phyloP scores from a whole-genome alignment of 192 early-diverging fungal species.

The Entrophospora sp. region DNA sequence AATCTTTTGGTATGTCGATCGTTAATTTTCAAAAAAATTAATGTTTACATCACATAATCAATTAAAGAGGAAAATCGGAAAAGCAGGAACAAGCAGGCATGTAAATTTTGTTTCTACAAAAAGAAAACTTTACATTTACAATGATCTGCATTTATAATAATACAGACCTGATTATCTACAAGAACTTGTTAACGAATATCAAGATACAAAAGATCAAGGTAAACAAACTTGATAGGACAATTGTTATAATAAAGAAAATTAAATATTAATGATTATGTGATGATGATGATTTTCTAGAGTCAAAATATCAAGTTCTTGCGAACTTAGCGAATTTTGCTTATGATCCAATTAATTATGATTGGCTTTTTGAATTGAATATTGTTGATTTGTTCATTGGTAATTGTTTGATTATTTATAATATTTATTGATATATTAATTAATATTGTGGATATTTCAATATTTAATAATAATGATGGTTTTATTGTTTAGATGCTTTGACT shows the following conservation, averaged over 20 bases:
- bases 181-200: slow-evolving; percentile 18
- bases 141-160: not conserved
- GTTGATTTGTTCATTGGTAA: slow-evolving; percentile 34
- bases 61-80: slow-evolving; percentile 6
- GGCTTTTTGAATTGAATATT: slow-evolving; percentile 30
- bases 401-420: not conserved
- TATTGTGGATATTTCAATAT: not conserved
- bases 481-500: slow-evolving; percentile 11
- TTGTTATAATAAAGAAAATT: not conserved
- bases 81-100: slow-evolving; percentile 15
- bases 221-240: too few relatives aligned
- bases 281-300: not conserved
- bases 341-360: slow-evolving; percentile 44
- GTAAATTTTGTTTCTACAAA: not conserved
- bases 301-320: slow-evolving; percentile 30
- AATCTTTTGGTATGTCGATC: too few relatives aligned
- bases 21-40: too few relatives aligned
- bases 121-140: not conserved
- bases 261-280: not conserved
- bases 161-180: slow-evolving; percentile 18
- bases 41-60: slow-evolving; percentile 4
- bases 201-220: slow-evolving; percentile 17
- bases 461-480: not conserved
- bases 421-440: not conserved
- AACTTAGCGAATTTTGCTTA: slow-evolving; percentile 46